A percentile compares a stretch with the other conserved stretches of the same genome.
These are phyloP conservation scores for Lepidium aucheri DNA, from an alignment of 345 rosid genomes.

Conservation along the genomic window DNA sequence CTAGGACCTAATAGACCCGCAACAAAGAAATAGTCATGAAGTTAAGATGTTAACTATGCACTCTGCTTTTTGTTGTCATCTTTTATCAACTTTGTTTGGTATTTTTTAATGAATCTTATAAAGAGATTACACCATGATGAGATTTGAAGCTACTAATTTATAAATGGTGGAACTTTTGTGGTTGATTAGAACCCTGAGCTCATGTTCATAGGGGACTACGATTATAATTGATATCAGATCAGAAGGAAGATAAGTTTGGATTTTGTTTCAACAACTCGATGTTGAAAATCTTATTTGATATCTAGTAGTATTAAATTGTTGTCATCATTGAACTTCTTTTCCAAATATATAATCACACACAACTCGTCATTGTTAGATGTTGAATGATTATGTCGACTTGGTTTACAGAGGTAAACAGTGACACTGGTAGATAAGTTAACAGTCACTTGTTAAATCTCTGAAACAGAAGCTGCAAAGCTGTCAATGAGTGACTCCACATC, in stretches of 20 bases:
- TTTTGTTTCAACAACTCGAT: background rate
- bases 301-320: too few relatives aligned
- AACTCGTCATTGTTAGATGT: background rate
- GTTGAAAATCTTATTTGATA: background rate
- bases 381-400: background rate
- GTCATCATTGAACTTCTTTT: background rate
- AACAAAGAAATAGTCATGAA: conserved; percentile 24
- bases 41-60: background rate
- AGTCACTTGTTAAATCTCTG: too few relatives aligned
- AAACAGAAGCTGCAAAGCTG: too few relatives aligned
- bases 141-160: background rate
- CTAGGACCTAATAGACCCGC: conserved; percentile 72
- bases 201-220: background rate
- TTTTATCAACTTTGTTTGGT: conserved; percentile 3
- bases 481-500: too few relatives aligned
- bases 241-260: background rate
- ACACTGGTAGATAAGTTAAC: background rate
- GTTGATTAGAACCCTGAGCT: background rate
- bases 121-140: background rate
- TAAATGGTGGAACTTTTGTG: background rate
- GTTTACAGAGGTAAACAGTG: background rate
- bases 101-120: background rate
- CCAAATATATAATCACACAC: background rate
- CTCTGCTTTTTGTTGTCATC: background rate
- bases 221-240: background rate